These are phyloP conservation scores for Triticum urartu DNA, from an alignment of 176 grass and related monocot genomes.

Conservation along the genomic window DNA sequence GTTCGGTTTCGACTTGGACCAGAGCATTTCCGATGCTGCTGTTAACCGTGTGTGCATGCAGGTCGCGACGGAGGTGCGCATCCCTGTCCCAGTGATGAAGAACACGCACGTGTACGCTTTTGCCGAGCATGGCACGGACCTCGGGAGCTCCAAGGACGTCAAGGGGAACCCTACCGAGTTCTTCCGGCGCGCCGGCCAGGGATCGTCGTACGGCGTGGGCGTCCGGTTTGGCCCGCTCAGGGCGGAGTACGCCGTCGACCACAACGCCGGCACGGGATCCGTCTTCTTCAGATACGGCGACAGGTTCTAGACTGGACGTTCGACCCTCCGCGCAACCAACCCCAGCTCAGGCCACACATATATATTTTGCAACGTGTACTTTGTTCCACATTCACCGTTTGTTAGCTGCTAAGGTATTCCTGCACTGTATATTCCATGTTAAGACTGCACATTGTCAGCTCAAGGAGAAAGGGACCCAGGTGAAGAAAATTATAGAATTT, in stretches of 20 bases:
- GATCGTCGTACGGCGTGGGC: constrained; percentile 84
- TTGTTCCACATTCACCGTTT: background rate
- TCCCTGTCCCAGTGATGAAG: constrained; percentile 52
- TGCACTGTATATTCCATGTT: no score
- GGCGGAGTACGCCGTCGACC: constrained; percentile 85
- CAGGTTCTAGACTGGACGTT: constrained; percentile 54
- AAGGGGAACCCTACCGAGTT: constrained; percentile 95
- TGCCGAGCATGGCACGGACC: constrained; percentile 85
- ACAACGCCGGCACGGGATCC: constrained; percentile 80
- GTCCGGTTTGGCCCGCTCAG: constrained; percentile 83
- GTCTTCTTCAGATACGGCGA: constrained; percentile 91
- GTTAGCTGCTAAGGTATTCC: background rate
- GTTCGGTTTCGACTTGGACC: background rate
- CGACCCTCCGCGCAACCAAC: no score
- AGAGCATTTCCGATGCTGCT: background rate
- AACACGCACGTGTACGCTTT: constrained; percentile 82
- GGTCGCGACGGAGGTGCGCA: constrained; percentile 73
- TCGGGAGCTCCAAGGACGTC: constrained; percentile 94
- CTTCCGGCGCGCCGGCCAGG: constrained; percentile 74
- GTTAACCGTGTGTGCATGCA: constrained; percentile 14
- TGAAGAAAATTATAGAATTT: background rate
- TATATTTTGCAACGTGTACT: background rate
- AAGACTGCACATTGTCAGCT: no score
- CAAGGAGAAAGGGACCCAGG: background rate
- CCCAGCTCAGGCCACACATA: no score